Evolutionary conservation across 1,139 yeast species (phyloP).

Genomic region (Hemisphaericaspora xylofermentans): DNA sequence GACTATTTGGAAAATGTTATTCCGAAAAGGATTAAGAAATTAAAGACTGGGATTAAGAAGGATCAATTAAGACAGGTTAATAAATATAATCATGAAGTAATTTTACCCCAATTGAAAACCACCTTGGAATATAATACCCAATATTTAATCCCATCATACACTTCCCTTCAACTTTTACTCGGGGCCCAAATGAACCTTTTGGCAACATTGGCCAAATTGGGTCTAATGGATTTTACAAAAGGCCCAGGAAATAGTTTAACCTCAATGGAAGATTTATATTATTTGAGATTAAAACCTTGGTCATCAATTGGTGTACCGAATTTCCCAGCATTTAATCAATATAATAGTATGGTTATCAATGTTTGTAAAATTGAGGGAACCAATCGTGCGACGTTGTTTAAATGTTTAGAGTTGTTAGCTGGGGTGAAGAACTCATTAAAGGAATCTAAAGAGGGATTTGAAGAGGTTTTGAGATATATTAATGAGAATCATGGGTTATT

Average conservation of each 20-base stretch:
- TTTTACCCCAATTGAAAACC: constrained; percentile 26
- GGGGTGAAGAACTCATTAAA: constrained; percentile 17
- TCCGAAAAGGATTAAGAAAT: constrained; percentile 50
- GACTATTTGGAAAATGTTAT: constrained; percentile 30
- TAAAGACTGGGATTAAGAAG: constrained; percentile 44
- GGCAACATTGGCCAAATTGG: constrained; percentile 24
- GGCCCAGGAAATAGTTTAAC: constrained; percentile 41
- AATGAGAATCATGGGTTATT: constrained; percentile 22
- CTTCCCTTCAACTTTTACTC: constrained; percentile 36
- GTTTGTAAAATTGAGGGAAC: constrained; percentile 7
- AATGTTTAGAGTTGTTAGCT: constrained; percentile 13
- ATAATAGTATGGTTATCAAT: no score
- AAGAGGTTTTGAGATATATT: constrained; percentile 10
- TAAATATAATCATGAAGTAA: constrained; percentile 17
- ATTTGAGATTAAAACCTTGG: constrained; percentile 78
- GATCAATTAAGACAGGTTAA: constrained; percentile 28
- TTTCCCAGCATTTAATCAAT: constrained; percentile 48
- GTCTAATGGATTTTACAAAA: constrained; percentile 28
- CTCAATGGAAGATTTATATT: constrained; percentile 52
- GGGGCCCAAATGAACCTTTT: constrained; percentile 24
- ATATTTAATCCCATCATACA: constrained; percentile 31
- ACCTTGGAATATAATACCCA: constrained; percentile 18
- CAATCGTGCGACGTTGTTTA: constrained; percentile 11
- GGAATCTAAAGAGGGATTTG: constrained; percentile 14
- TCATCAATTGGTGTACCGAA: constrained; percentile 81